Evolutionary conservation across 352 stramenopile genomes (phyloP), one percentile per base, ranked within the genome.

Genomic region (Pythium chondricola): DNA sequence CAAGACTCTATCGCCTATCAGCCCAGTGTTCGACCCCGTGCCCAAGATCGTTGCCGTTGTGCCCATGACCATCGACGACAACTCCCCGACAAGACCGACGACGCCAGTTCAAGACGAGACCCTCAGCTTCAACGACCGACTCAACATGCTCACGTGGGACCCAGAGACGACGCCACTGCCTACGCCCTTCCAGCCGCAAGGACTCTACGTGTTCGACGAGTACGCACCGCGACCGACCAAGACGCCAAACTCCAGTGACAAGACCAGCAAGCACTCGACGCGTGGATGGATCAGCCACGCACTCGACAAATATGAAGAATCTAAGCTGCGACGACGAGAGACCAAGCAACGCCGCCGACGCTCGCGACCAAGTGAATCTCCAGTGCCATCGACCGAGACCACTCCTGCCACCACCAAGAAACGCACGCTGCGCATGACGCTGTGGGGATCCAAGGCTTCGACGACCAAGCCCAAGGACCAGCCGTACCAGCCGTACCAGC

Each of bases 111-210:
- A 45, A 9, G 43, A 52, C 8, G 27, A 46, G 26, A 10, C 18
- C 11, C 37, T 70, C 48, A 70, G 57, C 57, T 70, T 67, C 57
- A 70, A 70, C 40, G 62, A 70, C 38, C 62, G 58, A 20, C 50
- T 70, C 18, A 66, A 70, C 43, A 53, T 66, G 48, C 51, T 70
- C 38, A 67, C 45, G 35, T 70, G 61, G 61, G 61, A 70, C 26
- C 61, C 61, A 1, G 61, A 66, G 37, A 54, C 42, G 16, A 58
- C 52, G 14, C 52, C 52, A 11, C 37, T 59, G 29, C 60, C 50
- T 24, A 63, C 52, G 17, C 62, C 48, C 30, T 43, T 48, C 44
- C 56, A 63, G 52, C 51, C 53, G 30, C 42, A 61, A 13, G 48
- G 63, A 14, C 3, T 65, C 21, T 61, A 58, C 43, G 41, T 63